These are phyloP conservation scores for Podosphaera aphanis DNA, from an alignment of 2,329 filamentous ascomycete species.

Conservation along the genomic window DNA sequence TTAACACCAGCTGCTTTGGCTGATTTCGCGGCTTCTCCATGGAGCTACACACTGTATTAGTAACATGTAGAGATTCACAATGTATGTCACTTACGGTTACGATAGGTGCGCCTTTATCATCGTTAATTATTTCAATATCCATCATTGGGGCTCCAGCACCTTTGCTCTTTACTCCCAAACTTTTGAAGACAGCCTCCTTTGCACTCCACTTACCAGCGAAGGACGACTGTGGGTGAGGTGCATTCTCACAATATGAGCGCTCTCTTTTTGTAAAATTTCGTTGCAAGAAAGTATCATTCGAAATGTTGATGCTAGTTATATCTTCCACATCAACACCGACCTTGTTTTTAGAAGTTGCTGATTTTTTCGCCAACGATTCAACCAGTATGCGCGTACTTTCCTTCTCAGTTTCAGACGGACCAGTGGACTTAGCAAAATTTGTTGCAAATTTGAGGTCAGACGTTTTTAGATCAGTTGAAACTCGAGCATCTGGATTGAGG, in stretches of 20 bases:
- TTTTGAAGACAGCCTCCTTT: constrained; percentile 98
- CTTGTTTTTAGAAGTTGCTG: constrained; percentile 43
- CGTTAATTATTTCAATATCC: constrained; percentile 79
- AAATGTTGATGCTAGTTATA: constrained; percentile 66
- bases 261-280: constrained; percentile 80
- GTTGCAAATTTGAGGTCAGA: constrained; percentile 50
- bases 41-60: constrained; percentile 33
- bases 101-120: constrained; percentile 58
- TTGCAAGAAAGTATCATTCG: constrained; percentile 81
- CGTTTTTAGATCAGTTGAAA: constrained; percentile 67
- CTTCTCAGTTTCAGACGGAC: constrained; percentile 23
- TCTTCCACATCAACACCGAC: constrained; percentile 89
- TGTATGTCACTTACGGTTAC: constrained; percentile 46
- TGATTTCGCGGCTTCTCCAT: constrained; percentile 60
- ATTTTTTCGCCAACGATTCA: constrained; percentile 46
- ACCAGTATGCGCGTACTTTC: constrained; percentile 40
- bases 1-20: constrained; percentile 76
- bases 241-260: constrained; percentile 64
- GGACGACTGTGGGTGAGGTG: constrained; percentile 60
- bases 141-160: constrained; percentile 75
- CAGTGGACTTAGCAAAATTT: constrained; percentile 35
- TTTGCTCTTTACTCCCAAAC: constrained; percentile 62
- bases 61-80: background rate
- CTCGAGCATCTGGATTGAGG: constrained; percentile 80
- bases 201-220: constrained; percentile 93